phyloP scores from a whole-genome alignment of 768 basidiomycete species.

The Kwoniella pini region DNA sequence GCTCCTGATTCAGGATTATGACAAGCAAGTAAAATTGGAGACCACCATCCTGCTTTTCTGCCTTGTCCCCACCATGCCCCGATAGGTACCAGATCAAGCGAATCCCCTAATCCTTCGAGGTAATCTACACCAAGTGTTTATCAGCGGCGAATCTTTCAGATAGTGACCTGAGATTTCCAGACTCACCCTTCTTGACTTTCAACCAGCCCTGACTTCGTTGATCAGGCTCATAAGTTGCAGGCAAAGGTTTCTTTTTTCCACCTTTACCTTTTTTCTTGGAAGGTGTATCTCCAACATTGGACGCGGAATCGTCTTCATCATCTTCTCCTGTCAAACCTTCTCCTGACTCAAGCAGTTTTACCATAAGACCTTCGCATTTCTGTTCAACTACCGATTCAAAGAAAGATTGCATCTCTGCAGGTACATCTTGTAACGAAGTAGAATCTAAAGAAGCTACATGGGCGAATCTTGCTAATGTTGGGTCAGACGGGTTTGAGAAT shows the following conservation, averaged over 20 bases:
- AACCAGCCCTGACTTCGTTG: conserved; percentile 84
- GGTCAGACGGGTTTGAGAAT: conserved; percentile 57
- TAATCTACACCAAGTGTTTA: conserved; percentile 61
- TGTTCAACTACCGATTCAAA: conserved; percentile 73
- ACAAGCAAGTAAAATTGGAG: conserved; percentile 76
- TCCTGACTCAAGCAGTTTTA: conserved; percentile 74
- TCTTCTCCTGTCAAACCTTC: conserved; percentile 49
- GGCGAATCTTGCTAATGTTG: conserved; percentile 63
- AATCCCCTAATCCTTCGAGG: conserved; percentile 72
- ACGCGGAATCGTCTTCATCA: conserved; percentile 46
- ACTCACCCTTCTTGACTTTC: conserved; percentile 72
- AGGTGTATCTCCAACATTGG: conserved; percentile 29
- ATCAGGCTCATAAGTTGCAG: conserved; percentile 87
- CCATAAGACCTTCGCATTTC: conserved; percentile 89
- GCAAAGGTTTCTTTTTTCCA: conserved; percentile 66
- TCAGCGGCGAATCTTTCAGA: conserved; percentile 8
- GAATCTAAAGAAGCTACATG: conserved; percentile 67
- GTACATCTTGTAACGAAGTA: conserved; percentile 62
- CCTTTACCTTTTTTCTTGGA: conserved; percentile 44
- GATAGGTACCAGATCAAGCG: conserved; percentile 60
- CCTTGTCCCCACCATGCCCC: conserved; percentile 87
- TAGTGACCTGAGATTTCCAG: not conserved
- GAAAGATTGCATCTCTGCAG: conserved; percentile 68
- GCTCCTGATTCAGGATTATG: conserved; percentile 67
- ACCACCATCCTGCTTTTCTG: conserved; percentile 88